A percentile compares a stretch with the other conserved stretches of the same genome.
Conservation (phyloP, 1,139 yeast species). For the Protomyces macrosporus region DNA sequence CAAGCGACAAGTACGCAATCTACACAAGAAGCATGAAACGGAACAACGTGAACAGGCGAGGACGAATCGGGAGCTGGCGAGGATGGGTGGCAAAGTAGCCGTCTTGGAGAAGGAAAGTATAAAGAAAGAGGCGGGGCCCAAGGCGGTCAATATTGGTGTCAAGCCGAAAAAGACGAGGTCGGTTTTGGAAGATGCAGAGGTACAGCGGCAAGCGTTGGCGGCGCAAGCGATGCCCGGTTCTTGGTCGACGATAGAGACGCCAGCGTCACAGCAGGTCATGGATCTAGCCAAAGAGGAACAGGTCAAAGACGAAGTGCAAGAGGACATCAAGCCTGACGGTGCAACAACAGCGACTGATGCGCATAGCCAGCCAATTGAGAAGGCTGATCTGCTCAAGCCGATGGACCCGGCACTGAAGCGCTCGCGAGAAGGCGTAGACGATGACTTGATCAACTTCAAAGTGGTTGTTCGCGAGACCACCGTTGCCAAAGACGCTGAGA, state of each 20-base stretch:
- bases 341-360: neutral
- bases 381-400: neutral
- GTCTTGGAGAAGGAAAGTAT: neutral
- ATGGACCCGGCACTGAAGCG: constrained; percentile 1
- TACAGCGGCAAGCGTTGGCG: constrained; percentile 11
- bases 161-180: neutral
- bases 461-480: neutral
- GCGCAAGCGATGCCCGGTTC: constrained; percentile 20
- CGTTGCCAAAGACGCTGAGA: constrained; percentile 1
- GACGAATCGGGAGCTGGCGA: constrained; percentile 21
- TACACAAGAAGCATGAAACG: constrained; percentile 12
- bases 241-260: constrained; percentile 2
- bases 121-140: neutral
- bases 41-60: constrained; percentile 10
- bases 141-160: constrained; percentile 6
- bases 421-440: constrained; percentile 13
- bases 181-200: constrained; percentile 13
- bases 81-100: constrained; percentile 18
- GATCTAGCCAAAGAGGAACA: neutral
- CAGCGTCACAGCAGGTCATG: neutral
- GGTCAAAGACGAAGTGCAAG: neutral
- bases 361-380: neutral
- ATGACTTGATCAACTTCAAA: constrained; percentile 9
- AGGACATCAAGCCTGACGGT: neutral
- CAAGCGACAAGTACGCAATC: constrained; percentile 19